These are phyloP conservation scores for Dactylellina drechsleri DNA, from an alignment of 2,329 filamentous ascomycete genomes.

Conservation along the genomic window DNA sequence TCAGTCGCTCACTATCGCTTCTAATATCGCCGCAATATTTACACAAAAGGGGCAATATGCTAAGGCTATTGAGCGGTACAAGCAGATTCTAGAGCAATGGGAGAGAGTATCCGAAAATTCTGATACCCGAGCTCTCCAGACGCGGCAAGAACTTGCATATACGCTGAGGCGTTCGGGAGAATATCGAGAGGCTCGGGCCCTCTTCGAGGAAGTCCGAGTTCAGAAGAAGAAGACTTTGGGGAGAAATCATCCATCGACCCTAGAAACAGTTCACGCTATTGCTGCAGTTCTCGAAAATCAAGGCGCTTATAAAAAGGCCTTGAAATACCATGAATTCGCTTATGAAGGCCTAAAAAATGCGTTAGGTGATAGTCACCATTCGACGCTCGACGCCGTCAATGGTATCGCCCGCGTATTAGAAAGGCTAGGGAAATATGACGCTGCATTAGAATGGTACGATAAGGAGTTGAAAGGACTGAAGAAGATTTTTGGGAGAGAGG, in stretches of 20 bases:
- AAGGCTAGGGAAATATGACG: conserved; percentile 9
- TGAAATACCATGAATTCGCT: not conserved
- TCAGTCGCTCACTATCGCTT: conserved; percentile 10
- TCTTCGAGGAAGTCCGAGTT: not conserved
- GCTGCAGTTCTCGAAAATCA: conserved; percentile 8
- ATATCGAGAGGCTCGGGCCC: conserved; percentile 5
- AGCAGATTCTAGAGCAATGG: conserved; percentile 10
- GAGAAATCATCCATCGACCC: not conserved
- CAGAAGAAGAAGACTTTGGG: too few species aligned
- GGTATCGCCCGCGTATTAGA: conserved; percentile 5
- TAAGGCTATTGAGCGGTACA: conserved; percentile 10
- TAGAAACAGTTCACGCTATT: conserved; percentile 8
- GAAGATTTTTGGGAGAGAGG: conserved; percentile 15
- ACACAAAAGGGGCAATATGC: not conserved
- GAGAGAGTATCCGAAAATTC: not conserved
- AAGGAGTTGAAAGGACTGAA: not conserved
- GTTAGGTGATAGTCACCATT: conserved; percentile 15
- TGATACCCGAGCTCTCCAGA: not conserved
- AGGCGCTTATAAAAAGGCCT: not conserved
- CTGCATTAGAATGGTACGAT: not conserved
- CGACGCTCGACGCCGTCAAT: not conserved
- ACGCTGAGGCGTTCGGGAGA: not conserved
- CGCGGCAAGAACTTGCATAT: conserved; percentile 3
- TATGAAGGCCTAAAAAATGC: not conserved
- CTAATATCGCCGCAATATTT: conserved; percentile 19